Evolutionary conservation across 2,329 filamentous ascomycete genomes (phyloP).

Genomic region (Bertia moriformis): DNA sequence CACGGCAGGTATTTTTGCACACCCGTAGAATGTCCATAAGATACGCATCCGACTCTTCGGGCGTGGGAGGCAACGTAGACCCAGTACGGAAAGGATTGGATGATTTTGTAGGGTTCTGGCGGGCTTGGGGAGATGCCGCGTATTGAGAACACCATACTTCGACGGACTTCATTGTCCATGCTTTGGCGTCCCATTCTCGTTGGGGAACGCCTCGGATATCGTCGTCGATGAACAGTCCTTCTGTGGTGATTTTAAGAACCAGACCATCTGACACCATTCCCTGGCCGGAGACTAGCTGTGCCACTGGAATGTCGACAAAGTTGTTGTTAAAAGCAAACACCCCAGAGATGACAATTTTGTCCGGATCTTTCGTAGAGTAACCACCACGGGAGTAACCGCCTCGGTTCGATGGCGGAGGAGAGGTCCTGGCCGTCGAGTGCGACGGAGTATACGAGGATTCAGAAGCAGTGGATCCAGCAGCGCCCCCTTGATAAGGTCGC

Average conservation of each 20-base stretch:
- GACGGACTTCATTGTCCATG: slow-evolving; percentile 86
- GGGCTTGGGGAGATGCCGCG: neutral
- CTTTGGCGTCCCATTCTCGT: slow-evolving; percentile 96
- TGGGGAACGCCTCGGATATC: slow-evolving; percentile 83
- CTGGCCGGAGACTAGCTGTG: slow-evolving; percentile 72
- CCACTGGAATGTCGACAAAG: slow-evolving; percentile 77
- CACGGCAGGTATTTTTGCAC: slow-evolving; percentile 21
- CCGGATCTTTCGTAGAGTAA: slow-evolving; percentile 77
- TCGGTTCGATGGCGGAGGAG: slow-evolving; percentile 66
- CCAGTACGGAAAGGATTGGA: neutral
- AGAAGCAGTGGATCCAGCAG: slow-evolving; percentile 49
- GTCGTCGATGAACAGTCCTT: slow-evolving; percentile 93
- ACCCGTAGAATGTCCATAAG: slow-evolving; percentile 17
- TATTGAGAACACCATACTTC: slow-evolving; percentile 63
- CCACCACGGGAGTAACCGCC: slow-evolving; percentile 54
- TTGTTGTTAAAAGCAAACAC: slow-evolving; percentile 88
- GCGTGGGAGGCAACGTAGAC: slow-evolving; percentile 13
- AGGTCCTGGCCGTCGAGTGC: slow-evolving; percentile 69
- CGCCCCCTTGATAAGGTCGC: slow-evolving; percentile 37
- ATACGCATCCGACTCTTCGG: slow-evolving; percentile 22
- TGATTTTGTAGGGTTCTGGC: slow-evolving; percentile 4
- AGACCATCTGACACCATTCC: slow-evolving; percentile 81
- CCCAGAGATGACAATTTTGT: slow-evolving; percentile 89
- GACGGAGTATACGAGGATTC: slow-evolving; percentile 75
- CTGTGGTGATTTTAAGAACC: slow-evolving; percentile 79